Percentiles rank a stretch among this genome's conserved stretches.
These are phyloP conservation scores for Macrolepiota albuminosa DNA, from an alignment of 768 basidiomycete species.

Conservation along the genomic window DNA sequence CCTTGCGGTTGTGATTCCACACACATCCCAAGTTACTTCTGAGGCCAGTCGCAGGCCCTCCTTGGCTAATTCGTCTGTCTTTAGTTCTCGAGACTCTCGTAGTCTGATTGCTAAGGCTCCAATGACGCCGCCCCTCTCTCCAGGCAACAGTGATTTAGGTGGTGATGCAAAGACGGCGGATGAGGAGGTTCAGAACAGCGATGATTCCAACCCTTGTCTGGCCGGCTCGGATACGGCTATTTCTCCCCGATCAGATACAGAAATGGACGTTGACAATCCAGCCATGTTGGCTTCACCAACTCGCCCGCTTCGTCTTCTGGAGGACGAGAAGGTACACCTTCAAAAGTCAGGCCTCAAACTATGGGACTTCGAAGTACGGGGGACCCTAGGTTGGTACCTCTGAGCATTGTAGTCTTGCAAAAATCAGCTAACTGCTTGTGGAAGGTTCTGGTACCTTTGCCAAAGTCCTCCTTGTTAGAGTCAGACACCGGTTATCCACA, in stretches of 20 bases:
- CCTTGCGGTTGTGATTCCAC: slow-evolving; percentile 23
- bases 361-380: slow-evolving; percentile 78
- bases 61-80: slow-evolving; percentile 18
- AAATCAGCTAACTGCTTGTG: slow-evolving; percentile 4
- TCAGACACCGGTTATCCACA: slow-evolving; percentile 60
- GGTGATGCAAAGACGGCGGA: slow-evolving; percentile 34
- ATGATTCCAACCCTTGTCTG: background rate
- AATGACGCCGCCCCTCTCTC: slow-evolving; percentile 69
- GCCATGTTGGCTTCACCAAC: slow-evolving; percentile 16
- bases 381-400: slow-evolving; percentile 57
- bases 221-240: slow-evolving; percentile 3
- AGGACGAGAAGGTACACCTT: slow-evolving; percentile 67
- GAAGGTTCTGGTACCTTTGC: slow-evolving; percentile 96
- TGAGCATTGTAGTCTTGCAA: background rate
- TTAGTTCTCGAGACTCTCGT: slow-evolving; percentile 28
- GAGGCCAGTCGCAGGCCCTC: slow-evolving; percentile 23
- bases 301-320: slow-evolving; percentile 55
- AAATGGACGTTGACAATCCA: slow-evolving; percentile 24
- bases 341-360: slow-evolving; percentile 56
- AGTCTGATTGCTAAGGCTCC: slow-evolving; percentile 51
- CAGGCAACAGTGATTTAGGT: slow-evolving; percentile 40
- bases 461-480: slow-evolving; percentile 87
- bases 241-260: slow-evolving; percentile 12
- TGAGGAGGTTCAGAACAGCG: slow-evolving; percentile 31
- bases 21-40: slow-evolving; percentile 23